Conservation (phyloP, 768 basidiomycete genomes). For the Lanmaoa rubissima region DNA sequence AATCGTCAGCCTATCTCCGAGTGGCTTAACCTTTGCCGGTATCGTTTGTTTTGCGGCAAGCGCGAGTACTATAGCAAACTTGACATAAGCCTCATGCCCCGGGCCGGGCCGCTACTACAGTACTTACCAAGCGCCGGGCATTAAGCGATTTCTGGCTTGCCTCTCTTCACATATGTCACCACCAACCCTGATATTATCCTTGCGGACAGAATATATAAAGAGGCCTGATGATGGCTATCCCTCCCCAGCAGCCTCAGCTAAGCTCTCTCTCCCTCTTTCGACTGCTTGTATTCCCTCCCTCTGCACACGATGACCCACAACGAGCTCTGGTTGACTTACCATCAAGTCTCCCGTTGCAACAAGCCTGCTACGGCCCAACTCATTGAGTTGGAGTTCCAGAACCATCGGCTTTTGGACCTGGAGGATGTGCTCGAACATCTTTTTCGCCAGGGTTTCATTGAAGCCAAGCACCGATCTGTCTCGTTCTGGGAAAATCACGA, state of each 20-base stretch:
- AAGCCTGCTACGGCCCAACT: constrained; percentile 45
- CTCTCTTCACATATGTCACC: constrained; percentile 3
- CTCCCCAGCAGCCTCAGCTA: not conserved
- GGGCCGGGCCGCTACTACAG: too few relatives aligned
- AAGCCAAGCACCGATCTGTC: constrained; percentile 40
- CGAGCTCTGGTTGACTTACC: constrained; percentile 50
- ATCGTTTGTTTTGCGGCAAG: not conserved
- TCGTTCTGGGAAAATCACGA: constrained; percentile 46
- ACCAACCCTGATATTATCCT: not conserved
- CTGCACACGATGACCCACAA: constrained; percentile 27
- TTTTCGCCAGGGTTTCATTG: constrained; percentile 47
- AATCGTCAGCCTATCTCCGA: not conserved
- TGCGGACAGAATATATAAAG: constrained; percentile 10
- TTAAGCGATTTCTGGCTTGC: not conserved
- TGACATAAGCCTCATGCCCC: not conserved
- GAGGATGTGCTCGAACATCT: constrained; percentile 48
- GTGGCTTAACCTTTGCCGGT: not conserved
- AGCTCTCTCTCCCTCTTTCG: not conserved
- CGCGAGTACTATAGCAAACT: not conserved
- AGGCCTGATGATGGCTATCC: not conserved
- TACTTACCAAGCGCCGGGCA: not conserved
- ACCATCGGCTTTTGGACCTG: constrained; percentile 40
- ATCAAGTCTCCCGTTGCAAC: constrained; percentile 43
- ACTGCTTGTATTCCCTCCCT: not conserved
- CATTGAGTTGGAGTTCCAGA: constrained; percentile 44